These are phyloP conservation scores for Taphrina deformans DNA, from an alignment of 1,139 yeast species.

Conservation along the genomic window DNA sequence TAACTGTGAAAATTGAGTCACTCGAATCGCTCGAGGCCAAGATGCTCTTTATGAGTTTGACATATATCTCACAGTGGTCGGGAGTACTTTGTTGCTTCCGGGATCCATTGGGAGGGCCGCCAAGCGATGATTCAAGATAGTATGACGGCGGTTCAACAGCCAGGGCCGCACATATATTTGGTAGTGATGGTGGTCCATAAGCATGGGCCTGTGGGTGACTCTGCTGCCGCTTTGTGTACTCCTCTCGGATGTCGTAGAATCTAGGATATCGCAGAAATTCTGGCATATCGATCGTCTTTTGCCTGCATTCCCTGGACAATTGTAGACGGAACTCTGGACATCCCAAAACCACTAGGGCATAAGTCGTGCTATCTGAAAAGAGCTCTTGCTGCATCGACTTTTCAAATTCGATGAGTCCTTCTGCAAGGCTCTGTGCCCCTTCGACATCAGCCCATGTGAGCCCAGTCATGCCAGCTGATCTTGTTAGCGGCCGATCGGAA, in stretches of 20 bases:
- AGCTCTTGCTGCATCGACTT: constrained; percentile 52
- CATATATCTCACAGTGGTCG: constrained; percentile 50
- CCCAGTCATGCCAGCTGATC: constrained; percentile 46
- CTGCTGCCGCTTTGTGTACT: constrained; percentile 69
- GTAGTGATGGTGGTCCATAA: constrained; percentile 54
- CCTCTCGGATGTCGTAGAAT: constrained; percentile 72
- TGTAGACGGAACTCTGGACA: constrained; percentile 73
- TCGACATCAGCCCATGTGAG: constrained; percentile 67
- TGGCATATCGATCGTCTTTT: constrained; percentile 70
- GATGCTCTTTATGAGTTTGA: constrained; percentile 55
- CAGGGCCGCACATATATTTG: constrained; percentile 60
- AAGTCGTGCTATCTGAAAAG: constrained; percentile 53
- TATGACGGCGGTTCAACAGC: constrained; percentile 51
- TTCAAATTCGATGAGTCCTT: constrained; percentile 61
- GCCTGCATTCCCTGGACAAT: constrained; percentile 77
- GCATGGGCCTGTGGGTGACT: constrained; percentile 63
- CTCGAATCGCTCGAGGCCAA: constrained; percentile 57
- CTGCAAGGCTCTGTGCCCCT: constrained; percentile 54
- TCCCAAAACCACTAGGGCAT: constrained; percentile 67
- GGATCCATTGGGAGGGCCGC: neutral
- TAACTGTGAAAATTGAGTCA: constrained; percentile 63
- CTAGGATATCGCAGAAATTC: constrained; percentile 72
- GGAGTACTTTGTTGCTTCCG: constrained; percentile 46
- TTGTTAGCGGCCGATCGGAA: neutral
- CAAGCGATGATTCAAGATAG: neutral